Base-by-base conservation (phyloP, 208 protist genomes). In the Trypanosomatidae sp. region DNA sequence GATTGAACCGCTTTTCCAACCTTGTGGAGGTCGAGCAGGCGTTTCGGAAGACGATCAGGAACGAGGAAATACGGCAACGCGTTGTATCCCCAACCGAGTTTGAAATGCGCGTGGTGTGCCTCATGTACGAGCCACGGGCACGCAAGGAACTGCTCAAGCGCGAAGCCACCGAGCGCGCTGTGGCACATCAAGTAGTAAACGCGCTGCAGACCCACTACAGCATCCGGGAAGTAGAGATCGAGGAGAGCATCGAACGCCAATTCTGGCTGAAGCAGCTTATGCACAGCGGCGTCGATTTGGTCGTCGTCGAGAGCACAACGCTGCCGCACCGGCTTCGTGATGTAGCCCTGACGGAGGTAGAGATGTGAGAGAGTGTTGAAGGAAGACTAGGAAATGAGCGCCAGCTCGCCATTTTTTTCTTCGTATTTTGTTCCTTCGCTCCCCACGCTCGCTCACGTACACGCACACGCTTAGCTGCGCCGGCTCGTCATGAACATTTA, bases 1-100 rank as follows among this genome's bases (percentile, higher is more conserved):
- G 81, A 44, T 49, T 52, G 30, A 94, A 83, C 9, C 36, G 84
- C 3, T 94, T 91, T 66, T 66, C 70, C 62, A 73, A 76, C 58
- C 70, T 91, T 30, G 76, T 68, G n/a, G 43, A 87, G 9, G 28
- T 43, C 3, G 77, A 88, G 36, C 53, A 76, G 36, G 71, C 39
- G 6, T 65, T 53, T 22, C 82, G 86, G 0, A 36, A 50, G 1
- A 56, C 19, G 12, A 60, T 89, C 30, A 60, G 47, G 2, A 30
- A 43, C 30, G 73, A 80, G n/a, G 83, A 85, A 64, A 59, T 30
- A 1, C 22, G 1, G 6, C 62, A 50, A n/a, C 70, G 76, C 56
- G 44, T 43, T 33, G 44, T 30, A 56, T 44, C 74, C 49, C 64
- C 52, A 10, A 39, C 64, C 62, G 47, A 69, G 19, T 43, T 66